Conservation (phyloP, 352 stramenopile genomes). For the Globisporangium cederbergense region DNA sequence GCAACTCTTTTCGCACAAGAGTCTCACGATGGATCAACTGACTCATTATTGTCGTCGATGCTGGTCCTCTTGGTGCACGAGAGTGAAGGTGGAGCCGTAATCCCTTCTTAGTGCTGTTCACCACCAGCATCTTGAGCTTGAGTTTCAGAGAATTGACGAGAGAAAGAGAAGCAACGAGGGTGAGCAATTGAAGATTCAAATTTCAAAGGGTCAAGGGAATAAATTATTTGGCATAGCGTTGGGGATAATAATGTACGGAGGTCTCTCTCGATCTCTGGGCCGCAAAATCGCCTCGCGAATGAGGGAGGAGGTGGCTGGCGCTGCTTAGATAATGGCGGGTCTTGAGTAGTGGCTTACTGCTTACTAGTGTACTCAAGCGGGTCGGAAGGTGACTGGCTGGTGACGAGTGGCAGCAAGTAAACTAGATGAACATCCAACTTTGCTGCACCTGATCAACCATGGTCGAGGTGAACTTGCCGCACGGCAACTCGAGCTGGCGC, state of each 20-base stretch:
- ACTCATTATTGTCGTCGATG: neutral
- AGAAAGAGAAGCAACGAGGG: neutral
- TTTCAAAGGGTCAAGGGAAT: neutral
- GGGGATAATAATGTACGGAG: constrained; percentile 1
- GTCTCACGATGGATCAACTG: constrained; percentile 1
- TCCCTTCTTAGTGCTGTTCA: neutral
- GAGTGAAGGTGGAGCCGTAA: constrained; percentile 3
- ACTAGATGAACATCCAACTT: constrained; percentile 43
- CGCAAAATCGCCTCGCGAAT: constrained; percentile 5
- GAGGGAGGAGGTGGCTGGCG: neutral
- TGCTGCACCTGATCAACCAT: constrained; percentile 58
- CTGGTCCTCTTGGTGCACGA: neutral
- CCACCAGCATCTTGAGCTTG: neutral
- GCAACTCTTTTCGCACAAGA: neutral
- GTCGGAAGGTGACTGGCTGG: no score
- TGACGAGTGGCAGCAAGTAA: neutral
- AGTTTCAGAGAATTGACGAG: neutral
- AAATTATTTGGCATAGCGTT: constrained; percentile 3
- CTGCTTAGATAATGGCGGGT: neutral
- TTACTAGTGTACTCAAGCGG: constrained; percentile 3
- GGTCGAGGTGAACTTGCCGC: constrained; percentile 40
- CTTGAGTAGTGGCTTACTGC: neutral
- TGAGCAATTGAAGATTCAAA: no score
- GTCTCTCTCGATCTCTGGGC: neutral
- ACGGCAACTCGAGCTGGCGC: constrained; percentile 27